Evolutionary conservation across 176 grass and related monocot species (phyloP).

Genomic region (Carex pumila): DNA sequence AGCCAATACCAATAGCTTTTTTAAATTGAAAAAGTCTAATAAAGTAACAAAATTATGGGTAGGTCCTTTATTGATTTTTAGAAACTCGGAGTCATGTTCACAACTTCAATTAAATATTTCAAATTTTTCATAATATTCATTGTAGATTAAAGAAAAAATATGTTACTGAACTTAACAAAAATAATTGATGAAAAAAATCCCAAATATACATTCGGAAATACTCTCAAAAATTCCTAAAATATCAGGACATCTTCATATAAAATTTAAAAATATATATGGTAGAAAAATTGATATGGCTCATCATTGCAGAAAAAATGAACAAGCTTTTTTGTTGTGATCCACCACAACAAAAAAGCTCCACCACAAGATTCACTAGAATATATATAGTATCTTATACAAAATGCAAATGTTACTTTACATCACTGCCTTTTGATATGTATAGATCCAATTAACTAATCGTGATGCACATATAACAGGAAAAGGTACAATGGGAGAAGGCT

Average conservation of each 20-base stretch:
- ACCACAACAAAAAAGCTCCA: not conserved
- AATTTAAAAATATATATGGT: too few relatives aligned
- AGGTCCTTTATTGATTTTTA: too few relatives aligned
- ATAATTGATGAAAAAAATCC: too few relatives aligned
- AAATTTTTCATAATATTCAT: not conserved
- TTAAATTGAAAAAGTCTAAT: not conserved
- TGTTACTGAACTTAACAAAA: too few relatives aligned
- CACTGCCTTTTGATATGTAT: not conserved
- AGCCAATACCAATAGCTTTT: not conserved
- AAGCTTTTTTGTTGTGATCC: not conserved
- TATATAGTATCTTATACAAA: not conserved
- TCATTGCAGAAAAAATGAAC: not conserved
- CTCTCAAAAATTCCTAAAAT: too few relatives aligned
- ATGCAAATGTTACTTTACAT: not conserved
- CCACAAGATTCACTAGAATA: not conserved
- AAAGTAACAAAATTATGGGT: not conserved
- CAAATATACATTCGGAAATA: too few relatives aligned
- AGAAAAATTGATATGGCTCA: not conserved
- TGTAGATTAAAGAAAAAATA: too few relatives aligned
- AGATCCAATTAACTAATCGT: not conserved
- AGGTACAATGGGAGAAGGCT: conserved; percentile 51
- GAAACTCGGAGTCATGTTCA: not conserved
- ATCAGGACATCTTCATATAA: too few relatives aligned
- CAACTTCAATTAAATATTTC: not conserved
- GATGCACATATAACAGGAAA: conserved; percentile 27